Evolutionary conservation across 371 early-diverging fungal species (phyloP).

Genomic region (Lichtheimia ornata): DNA sequence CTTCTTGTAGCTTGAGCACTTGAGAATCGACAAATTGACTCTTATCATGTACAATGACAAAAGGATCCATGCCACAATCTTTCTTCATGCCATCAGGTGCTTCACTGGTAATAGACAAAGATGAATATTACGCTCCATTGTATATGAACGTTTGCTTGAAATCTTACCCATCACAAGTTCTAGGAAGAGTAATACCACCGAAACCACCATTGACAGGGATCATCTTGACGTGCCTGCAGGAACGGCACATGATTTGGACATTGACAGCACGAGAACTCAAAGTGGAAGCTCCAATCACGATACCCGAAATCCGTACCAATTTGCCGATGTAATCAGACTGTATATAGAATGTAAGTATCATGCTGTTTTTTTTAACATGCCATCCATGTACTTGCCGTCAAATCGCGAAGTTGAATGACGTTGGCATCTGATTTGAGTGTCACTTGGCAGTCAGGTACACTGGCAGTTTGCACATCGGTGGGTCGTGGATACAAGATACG

Average conservation of each 20-base stretch:
- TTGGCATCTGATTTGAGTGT: conserved; percentile 83
- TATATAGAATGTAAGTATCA: not conserved
- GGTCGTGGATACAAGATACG: conserved; percentile 62
- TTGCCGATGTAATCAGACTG: conserved; percentile 90
- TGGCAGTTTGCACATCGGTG: conserved; percentile 29
- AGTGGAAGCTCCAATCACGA: conserved; percentile 96
- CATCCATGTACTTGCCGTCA: conserved; percentile 58
- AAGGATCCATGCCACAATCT: conserved; percentile 95
- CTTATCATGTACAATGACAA: conserved; percentile 94
- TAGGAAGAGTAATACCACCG: conserved; percentile 79
- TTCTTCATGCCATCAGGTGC: conserved; percentile 16
- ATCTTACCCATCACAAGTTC: conserved; percentile 80
- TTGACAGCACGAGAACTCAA: conserved; percentile 86
- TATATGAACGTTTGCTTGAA: too few species aligned
- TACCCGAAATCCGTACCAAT: conserved; percentile 95
- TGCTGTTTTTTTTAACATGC: not conserved
- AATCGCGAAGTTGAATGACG: conserved; percentile 81
- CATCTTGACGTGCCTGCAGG: conserved; percentile 80
- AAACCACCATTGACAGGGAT: conserved; percentile 89
- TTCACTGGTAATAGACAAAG: conserved; percentile 10
- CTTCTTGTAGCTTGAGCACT: conserved; percentile 97
- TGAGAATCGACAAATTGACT: conserved; percentile 98
- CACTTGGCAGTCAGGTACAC: conserved; percentile 86
- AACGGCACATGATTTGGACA: conserved; percentile 86
- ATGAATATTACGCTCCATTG: not conserved